Conservation (phyloP, 495 filamentous ascomycete genomes). For the Recurvomyces mirabilis region DNA sequence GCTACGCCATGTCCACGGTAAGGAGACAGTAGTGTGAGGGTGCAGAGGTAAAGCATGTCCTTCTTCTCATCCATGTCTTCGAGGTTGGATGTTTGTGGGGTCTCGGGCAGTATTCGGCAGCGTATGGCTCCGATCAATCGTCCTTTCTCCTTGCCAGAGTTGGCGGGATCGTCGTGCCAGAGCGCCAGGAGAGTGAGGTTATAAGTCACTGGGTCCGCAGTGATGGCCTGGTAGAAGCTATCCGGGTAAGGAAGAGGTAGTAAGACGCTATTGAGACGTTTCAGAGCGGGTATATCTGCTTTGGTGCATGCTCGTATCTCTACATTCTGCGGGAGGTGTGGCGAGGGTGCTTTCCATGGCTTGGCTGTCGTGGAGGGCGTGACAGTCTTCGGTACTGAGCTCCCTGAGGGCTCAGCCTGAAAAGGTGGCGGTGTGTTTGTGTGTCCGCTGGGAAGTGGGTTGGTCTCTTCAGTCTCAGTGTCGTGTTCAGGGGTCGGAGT, state of each 20-base stretch:
- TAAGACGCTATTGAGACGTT: constrained; percentile 69
- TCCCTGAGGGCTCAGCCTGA: too few species aligned
- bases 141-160: constrained; percentile 33
- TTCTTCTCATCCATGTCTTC: constrained; percentile 8
- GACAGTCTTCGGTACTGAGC: too few species aligned
- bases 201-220: constrained; percentile 53
- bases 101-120: constrained; percentile 56
- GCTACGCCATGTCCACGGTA: constrained; percentile 75
- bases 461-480: too few species aligned
- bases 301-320: constrained; percentile 24
- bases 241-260: constrained; percentile 82
- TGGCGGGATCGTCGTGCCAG: constrained; percentile 43
- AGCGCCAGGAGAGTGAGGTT: constrained; percentile 70
- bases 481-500: too few species aligned
- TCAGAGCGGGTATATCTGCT: constrained; percentile 55
- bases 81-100: constrained; percentile 12
- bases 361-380: too few species aligned
- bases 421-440: too few species aligned
- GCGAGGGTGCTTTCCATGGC: too few species aligned
- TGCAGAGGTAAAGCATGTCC: constrained; percentile 71
- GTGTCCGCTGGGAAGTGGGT: too few species aligned
- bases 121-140: constrained; percentile 68
- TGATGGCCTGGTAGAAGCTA: constrained; percentile 69
- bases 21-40: constrained; percentile 68
- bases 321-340: constrained; percentile 27